phyloP scores from a whole-genome alignment of 106 monocot genomes.

The Dioscorea dumetorum region DNA sequence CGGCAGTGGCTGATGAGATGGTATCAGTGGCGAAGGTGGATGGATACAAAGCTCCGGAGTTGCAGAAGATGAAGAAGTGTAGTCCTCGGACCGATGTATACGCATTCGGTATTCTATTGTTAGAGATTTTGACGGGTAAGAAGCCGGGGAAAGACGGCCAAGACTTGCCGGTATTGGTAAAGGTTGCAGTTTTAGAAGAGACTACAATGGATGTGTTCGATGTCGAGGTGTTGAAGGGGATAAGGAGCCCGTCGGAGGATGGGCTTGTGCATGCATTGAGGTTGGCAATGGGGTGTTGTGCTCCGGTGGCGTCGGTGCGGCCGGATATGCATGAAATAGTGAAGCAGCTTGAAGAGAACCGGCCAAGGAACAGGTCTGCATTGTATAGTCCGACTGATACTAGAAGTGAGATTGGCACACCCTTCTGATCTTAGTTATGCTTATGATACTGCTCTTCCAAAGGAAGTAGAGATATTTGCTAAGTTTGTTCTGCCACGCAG shows the following conservation, averaged over 20 bases:
- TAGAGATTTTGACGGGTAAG: slow-evolving; percentile 80
- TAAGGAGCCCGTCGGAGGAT: slow-evolving; percentile 62
- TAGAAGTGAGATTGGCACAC: slow-evolving; percentile 69
- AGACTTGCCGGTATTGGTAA: slow-evolving; percentile 72
- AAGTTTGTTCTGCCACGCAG: no score
- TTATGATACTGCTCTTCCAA: not conserved
- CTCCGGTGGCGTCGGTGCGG: slow-evolving; percentile 64
- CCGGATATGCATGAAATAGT: slow-evolving; percentile 90
- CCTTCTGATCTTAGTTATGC: slow-evolving; percentile 17
- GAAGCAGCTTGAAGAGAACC: slow-evolving; percentile 81
- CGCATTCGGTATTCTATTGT: slow-evolving; percentile 69
- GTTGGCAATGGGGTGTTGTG: slow-evolving; percentile 97
- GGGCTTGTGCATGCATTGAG: slow-evolving; percentile 78
- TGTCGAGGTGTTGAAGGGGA: slow-evolving; percentile 62
- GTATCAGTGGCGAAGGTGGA: slow-evolving; percentile 37
- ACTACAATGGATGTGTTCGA: slow-evolving; percentile 83
- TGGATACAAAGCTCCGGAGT: slow-evolving; percentile 83
- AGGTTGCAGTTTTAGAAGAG: slow-evolving; percentile 90
- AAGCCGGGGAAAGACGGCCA: slow-evolving; percentile 48
- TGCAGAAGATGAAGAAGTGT: slow-evolving; percentile 73
- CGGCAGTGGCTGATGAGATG: slow-evolving; percentile 79
- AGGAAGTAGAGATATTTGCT: not conserved
- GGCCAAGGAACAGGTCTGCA: slow-evolving; percentile 78
- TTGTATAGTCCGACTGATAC: slow-evolving; percentile 68
- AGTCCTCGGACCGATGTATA: slow-evolving; percentile 65